Conservation (phyloP, 2,329 filamentous ascomycete genomes). For the Karstenula rhodostoma region DNA sequence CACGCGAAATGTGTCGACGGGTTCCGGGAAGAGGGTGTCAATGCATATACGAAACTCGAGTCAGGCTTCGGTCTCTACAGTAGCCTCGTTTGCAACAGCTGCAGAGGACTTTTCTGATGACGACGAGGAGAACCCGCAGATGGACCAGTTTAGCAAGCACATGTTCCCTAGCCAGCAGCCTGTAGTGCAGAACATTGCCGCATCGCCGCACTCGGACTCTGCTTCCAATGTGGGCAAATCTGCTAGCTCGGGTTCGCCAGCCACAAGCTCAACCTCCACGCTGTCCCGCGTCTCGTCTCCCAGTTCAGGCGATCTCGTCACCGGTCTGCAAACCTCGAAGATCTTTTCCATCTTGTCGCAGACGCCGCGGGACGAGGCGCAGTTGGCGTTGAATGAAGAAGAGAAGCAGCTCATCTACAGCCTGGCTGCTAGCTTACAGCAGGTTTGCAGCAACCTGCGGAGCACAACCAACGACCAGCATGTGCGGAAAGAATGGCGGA, state of each 20-base stretch:
- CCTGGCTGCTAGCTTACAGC: slow-evolving; percentile 62
- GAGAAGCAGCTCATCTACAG: slow-evolving; percentile 63
- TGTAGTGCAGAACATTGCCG: slow-evolving; percentile 23
- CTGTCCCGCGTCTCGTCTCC: slow-evolving; percentile 34
- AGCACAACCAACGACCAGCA: slow-evolving; percentile 56
- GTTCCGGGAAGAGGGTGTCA: slow-evolving; percentile 37
- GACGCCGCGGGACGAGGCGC: slow-evolving; percentile 41
- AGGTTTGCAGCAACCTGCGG: slow-evolving; percentile 62
- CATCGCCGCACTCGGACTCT: slow-evolving; percentile 42
- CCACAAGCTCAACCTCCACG: slow-evolving; percentile 33
- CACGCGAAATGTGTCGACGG: slow-evolving; percentile 27
- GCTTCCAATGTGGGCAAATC: slow-evolving; percentile 42
- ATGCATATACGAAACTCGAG: slow-evolving; percentile 62
- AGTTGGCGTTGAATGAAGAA: slow-evolving; percentile 57
- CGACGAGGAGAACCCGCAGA: slow-evolving; percentile 51
- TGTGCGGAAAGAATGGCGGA: slow-evolving; percentile 70
- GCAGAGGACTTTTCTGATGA: slow-evolving; percentile 58
- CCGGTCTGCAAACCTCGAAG: slow-evolving; percentile 49
- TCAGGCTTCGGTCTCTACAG: slow-evolving; percentile 66
- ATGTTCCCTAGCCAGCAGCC: slow-evolving; percentile 35
- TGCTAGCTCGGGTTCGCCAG: slow-evolving; percentile 36
- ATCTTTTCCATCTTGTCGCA: slow-evolving; percentile 54
- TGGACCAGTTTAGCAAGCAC: slow-evolving; percentile 49
- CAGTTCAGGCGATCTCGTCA: slow-evolving; percentile 40
- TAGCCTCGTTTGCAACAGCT: slow-evolving; percentile 70